Base-by-base conservation (phyloP, 805 yeast genomes). In the Candida tibetensis region DNA sequence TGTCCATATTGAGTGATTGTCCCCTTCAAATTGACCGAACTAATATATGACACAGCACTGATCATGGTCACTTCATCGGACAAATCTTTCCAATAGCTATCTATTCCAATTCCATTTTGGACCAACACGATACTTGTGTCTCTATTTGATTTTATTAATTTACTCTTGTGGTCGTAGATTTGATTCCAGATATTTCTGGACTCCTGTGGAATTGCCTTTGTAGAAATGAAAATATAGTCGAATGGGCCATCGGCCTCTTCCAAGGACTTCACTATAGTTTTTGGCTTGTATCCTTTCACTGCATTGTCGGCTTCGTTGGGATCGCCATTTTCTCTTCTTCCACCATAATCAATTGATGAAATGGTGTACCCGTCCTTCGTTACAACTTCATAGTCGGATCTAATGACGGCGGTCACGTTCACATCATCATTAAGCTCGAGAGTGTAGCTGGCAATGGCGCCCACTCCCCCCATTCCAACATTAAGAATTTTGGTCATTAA, bases 401-500 rank as follows among this genome's bases (percentile, higher is more conserved):
- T 49, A 21, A 64, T 47, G 12, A 65, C 59, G 0, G 63, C 60
- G 13, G 67, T 60, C 15, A 61, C 50, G 28, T 56, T 53, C n/a
- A 54, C 52, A 2, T 58, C 40, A 4, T 45, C 41, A 25, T 55
- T 53, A 38, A 42, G 51, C 39, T 50, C 48, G 17, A 67, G 56
- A 23, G 74, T 62, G 27, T 81, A 73, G 0, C 93, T 85, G 4
- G 84, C 81, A 23, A 87, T 75, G 15, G 86, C 74, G 25, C 96
- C 96, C 12, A 87, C 93, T 28, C 95, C 96, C 9, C 96, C 96
- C 37, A 86, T 74, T 7, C 95, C 95, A 32, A 87, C 73, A n/a
- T 85, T 64, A n/a, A 86, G 66, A n/a, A 81, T 77, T 23, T 55
- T 57, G 12, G 40, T 29, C 37, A 36, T 39, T n/a, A n/a, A n/a